Evolutionary conservation across 306 rosid genomes (phyloP).

Genomic region (Cicer pinnatifidum): DNA sequence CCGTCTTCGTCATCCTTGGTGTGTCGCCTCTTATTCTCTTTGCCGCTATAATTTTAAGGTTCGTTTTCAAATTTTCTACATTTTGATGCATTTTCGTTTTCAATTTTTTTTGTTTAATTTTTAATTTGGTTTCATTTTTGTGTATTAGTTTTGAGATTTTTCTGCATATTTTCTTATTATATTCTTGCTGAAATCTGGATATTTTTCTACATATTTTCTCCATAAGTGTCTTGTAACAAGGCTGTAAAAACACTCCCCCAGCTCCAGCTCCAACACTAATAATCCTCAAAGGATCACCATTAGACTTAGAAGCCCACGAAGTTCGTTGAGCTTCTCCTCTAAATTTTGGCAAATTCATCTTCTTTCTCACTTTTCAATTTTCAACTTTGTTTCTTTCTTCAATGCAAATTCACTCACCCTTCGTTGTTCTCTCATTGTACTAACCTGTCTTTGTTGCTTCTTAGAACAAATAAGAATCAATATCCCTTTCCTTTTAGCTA

Average conservation of each 20-base stretch:
- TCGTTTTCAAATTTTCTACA: too few relatives aligned
- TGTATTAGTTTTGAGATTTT: too few relatives aligned
- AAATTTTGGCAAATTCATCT: conserved; percentile 37
- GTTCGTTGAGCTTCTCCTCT: conserved; percentile 79
- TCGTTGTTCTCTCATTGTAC: not conserved
- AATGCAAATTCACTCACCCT: conserved; percentile 7
- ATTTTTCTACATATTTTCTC: not conserved
- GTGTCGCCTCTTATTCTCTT: too few relatives aligned
- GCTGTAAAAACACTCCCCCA: conserved; percentile 92
- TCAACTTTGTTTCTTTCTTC: conserved; percentile 24
- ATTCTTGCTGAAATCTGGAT: too few relatives aligned
- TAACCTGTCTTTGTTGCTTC: conserved; percentile 46
- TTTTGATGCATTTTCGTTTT: too few relatives aligned
- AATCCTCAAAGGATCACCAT: conserved; percentile 79
- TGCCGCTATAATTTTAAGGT: too few relatives aligned
- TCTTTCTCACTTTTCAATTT: conserved; percentile 39
- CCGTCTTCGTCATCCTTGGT: too few relatives aligned
- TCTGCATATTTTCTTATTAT: too few relatives aligned
- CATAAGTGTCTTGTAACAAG: conserved; percentile 76
- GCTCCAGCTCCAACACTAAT: conserved; percentile 96
- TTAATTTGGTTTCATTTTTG: too few relatives aligned
- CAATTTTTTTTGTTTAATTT: too few relatives aligned
- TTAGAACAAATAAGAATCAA: conserved; percentile 23
- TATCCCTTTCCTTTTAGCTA: conserved; percentile 35
- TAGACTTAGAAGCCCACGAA: conserved; percentile 57